Percentiles rank a stretch among this genome's conserved stretches.
Conservation (phyloP, 176 grass and related monocot species). For the Avena atlantica region DNA sequence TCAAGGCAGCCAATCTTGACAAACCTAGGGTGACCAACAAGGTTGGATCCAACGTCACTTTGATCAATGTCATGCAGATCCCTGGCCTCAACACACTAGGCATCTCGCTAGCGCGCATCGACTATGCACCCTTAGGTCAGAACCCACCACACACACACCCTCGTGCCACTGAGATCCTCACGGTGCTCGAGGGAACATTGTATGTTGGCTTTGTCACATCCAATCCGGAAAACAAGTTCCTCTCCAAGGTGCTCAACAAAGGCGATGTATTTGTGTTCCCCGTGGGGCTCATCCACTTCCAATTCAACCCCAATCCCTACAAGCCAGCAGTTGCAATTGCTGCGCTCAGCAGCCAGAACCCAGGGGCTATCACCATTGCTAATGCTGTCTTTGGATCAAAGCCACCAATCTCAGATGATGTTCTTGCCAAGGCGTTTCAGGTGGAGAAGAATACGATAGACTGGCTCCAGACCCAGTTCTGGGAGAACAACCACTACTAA, state of each 20-base stretch:
- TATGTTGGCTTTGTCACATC: background rate
- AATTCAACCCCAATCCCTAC: background rate
- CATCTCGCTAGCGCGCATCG: background rate
- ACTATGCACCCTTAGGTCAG: too few relatives aligned
- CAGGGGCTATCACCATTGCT: too few relatives aligned
- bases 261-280: background rate
- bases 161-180: background rate
- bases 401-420: too few relatives aligned
- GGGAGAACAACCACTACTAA: conserved; percentile 6
- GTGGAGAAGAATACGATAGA: background rate
- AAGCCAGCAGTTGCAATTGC: background rate
- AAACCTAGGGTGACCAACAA: conserved; percentile 9
- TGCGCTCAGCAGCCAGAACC: background rate
- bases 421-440: background rate
- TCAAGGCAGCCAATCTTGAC: background rate
- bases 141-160: too few relatives aligned
- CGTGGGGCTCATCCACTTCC: background rate
- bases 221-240: background rate
- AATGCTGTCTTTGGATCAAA: too few relatives aligned
- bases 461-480: background rate
- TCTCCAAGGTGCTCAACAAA: background rate
- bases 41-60: background rate
- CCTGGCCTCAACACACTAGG: background rate
- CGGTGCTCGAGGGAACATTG: background rate
- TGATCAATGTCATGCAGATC: background rate